phyloP scores from a whole-genome alignment of 257 asterid species.

The Mentha longifolia region DNA sequence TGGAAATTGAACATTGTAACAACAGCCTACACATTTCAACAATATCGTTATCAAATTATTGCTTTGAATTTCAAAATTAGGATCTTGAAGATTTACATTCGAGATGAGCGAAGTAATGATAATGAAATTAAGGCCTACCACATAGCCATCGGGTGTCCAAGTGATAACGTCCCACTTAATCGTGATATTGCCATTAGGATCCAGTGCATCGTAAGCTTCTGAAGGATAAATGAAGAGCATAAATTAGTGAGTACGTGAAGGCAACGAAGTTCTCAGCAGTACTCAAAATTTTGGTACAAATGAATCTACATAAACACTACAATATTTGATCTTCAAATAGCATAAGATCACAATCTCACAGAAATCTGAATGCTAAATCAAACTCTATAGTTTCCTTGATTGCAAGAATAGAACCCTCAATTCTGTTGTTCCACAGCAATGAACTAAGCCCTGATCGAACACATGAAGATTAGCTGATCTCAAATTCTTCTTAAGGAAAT shows the following conservation, averaged over 20 bases:
- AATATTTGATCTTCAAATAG: constrained; percentile 1
- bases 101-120: neutral
- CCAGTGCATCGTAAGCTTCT: constrained; percentile 91
- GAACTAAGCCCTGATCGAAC: neutral
- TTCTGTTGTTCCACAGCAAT: constrained; percentile 3
- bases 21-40: constrained; percentile 44
- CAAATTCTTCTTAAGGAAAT: constrained; percentile 8
- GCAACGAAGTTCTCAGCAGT: neutral
- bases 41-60: too few species aligned
- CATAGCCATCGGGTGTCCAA: constrained; percentile 89
- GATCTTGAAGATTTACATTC: constrained; percentile 1
- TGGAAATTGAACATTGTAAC: constrained; percentile 71
- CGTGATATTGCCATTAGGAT: constrained; percentile 86
- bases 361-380: neutral
- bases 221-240: constrained; percentile 24
- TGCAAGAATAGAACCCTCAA: neutral
- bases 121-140: constrained; percentile 50
- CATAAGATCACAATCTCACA: neutral
- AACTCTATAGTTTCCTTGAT: neutral
- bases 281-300: constrained; percentile 10
- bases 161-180: constrained; percentile 74
- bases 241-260: neutral
- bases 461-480: constrained; percentile 16
- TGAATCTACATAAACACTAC: constrained; percentile 14
- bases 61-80: neutral